Percentiles rank a stretch among this genome's conserved stretches.
phyloP scores from a whole-genome alignment of 192 early-diverging fungal genomes.

The Rhizophagus prolifer region DNA sequence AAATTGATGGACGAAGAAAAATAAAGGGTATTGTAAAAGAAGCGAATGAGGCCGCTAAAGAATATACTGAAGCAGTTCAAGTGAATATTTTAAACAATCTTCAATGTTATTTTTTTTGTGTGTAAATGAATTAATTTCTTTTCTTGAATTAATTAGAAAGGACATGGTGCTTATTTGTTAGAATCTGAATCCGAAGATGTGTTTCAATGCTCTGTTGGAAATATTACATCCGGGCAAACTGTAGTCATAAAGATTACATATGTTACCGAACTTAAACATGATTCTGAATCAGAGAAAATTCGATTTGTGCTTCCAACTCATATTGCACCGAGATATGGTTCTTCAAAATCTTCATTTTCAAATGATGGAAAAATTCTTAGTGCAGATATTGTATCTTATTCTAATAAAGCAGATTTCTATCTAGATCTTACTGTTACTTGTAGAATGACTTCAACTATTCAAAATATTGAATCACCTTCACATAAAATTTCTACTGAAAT shows the following conservation, averaged over 20 bases:
- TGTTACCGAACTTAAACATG: conserved; percentile 47
- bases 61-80: background rate
- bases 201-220: conserved; percentile 50
- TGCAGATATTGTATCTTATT: background rate
- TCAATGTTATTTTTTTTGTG: background rate
- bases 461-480: conserved; percentile 45
- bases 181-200: conserved; percentile 32
- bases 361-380: conserved; percentile 5
- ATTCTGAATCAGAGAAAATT: conserved; percentile 46
- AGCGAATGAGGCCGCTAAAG: background rate
- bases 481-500: conserved; percentile 39
- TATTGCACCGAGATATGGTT: conserved; percentile 50
- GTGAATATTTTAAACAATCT: background rate
- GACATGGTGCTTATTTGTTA: conserved; percentile 14
- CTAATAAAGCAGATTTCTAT: background rate
- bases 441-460: conserved; percentile 32
- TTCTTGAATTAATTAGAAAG: background rate
- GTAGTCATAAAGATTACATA: conserved; percentile 47
- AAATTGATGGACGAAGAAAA: conserved; percentile 20
- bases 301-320: conserved; percentile 48
- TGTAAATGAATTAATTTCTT: background rate
- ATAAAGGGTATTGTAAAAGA: conserved; percentile 23
- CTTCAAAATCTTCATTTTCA: background rate
- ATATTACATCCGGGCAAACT: conserved; percentile 39
- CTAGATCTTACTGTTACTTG: conserved; percentile 32